Percentiles rank a stretch among this genome's conserved stretches.
phyloP scores from a whole-genome alignment of 768 basidiomycete genomes.

The Kwoniella pini region DNA sequence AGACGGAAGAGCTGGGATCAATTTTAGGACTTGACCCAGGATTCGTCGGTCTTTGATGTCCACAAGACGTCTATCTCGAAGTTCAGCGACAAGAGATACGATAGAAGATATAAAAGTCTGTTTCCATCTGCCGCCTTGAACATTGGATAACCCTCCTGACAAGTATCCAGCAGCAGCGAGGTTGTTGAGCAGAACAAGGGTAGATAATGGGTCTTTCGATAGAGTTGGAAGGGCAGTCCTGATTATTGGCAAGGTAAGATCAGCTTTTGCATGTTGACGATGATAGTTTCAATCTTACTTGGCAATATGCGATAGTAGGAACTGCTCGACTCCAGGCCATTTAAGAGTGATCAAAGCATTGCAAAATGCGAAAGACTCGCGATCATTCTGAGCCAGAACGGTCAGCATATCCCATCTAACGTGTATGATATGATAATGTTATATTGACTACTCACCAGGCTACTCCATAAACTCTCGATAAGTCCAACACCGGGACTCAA shows the following conservation, averaged over 20 bases:
- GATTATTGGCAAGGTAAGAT: no score
- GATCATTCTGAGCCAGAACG: conserved; percentile 24
- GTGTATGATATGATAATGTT: not conserved
- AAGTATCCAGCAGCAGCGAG: conserved; percentile 51
- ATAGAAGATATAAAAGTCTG: conserved; percentile 29
- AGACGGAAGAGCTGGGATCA: conserved; percentile 28
- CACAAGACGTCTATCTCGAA: not conserved
- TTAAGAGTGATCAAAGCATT: conserved; percentile 37
- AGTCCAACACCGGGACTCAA: conserved; percentile 46
- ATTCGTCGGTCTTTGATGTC: conserved; percentile 21
- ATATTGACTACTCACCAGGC: conserved; percentile 36
- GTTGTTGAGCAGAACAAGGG: conserved; percentile 46
- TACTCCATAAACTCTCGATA: conserved; percentile 42
- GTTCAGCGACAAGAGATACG: not conserved
- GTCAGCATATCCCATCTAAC: conserved; percentile 16
- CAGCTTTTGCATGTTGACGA: no score
- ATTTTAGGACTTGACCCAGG: conserved; percentile 24
- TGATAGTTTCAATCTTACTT: conserved; percentile 24
- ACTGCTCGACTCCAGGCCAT: conserved; percentile 53
- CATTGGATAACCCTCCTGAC: conserved; percentile 43
- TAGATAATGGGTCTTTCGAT: conserved; percentile 33
- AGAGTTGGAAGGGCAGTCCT: conserved; percentile 29
- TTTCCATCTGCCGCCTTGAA: conserved; percentile 53
- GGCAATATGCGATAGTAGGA: conserved; percentile 49
- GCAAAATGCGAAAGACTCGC: conserved; percentile 38